Base-by-base conservation (phyloP, 495 filamentous ascomycete genomes). In the Penicillium parvum region DNA sequence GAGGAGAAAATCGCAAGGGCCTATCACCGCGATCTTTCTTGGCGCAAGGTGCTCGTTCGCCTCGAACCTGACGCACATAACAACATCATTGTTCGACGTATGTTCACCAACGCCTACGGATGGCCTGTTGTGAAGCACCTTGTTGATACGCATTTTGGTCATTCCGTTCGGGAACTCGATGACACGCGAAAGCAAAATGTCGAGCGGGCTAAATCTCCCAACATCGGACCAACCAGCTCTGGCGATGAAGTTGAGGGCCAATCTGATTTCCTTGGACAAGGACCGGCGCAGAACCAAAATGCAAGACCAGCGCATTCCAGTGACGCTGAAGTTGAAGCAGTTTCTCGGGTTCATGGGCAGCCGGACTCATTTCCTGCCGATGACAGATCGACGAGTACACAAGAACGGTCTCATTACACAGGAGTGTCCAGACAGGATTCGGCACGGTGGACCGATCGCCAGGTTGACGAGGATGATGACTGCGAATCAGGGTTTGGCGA, bases 31-130 rank as follows among this genome's bases (percentile, higher is more conserved):
- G 85, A 84, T 49, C 67, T 98, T 14, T 84, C 85, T 4, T 98
- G 92, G 92, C 84, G 92, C 8, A 98, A 98, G 60, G 92, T 97
- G 3, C 79, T 98, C 7, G 92, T 97, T 15, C 81, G 90, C 30
- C 74, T 98, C 7, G 92, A 98, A 59, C 92, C 92, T 1, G 92
- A 98, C 72, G 92, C 92, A 2, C 92, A 98, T 63, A 98, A 98
- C 64, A 98, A 98, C 60, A 91, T 98, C 43, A 84, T 96, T 45
- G 92, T 98, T 14, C 84, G 92, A 18, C 82, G 92, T 21, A 91
- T 86, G 79, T 97, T 98, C 52, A 84, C 90, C 43, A 98, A 98
- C 60, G 92, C 92, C 0, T 95, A 95, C 55, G 92, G 92, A 3
- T 98, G 92, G 92, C 90, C 91, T 0, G 92, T 98, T 4, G 73